Conservation (phyloP, 140 eudicot genomes). For the Oenanthe javanica region DNA sequence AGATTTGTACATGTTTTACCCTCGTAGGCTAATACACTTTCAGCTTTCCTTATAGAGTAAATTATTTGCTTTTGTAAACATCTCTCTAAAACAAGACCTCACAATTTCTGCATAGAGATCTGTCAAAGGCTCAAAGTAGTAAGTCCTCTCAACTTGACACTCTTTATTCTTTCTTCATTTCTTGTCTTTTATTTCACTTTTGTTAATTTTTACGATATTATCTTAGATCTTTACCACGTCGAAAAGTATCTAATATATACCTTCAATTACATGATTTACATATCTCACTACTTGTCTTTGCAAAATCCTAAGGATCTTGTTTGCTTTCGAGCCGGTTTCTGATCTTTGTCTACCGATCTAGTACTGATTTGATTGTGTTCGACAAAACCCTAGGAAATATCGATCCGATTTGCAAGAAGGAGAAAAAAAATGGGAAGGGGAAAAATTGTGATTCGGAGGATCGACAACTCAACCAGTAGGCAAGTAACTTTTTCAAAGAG, state of each 20-base stretch:
- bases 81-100: constrained; percentile 8
- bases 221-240: not conserved
- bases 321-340: not conserved
- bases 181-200: constrained; percentile 2
- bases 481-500: constrained; percentile 8
- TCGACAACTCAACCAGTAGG: constrained; percentile 6
- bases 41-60: constrained; percentile 3
- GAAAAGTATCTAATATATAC: not conserved
- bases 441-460: constrained; percentile 1
- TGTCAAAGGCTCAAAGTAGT: constrained; percentile 9
- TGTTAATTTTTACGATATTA: not conserved
- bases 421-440: not conserved
- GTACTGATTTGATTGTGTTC: not conserved
- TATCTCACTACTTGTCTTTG: not conserved
- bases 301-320: not conserved
- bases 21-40: not conserved
- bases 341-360: not conserved
- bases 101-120: constrained; percentile 4
- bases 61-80: not conserved
- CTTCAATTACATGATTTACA: not conserved
- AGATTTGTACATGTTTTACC: not conserved
- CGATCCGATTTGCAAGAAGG: not conserved
- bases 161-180: constrained; percentile 1
- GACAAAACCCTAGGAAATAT: not conserved
- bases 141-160: constrained; percentile 4